A percentile compares a stretch with the other conserved stretches of the same genome.
phyloP scores from a whole-genome alignment of 163 green algal species.

The Chlorella variabilis region DNA sequence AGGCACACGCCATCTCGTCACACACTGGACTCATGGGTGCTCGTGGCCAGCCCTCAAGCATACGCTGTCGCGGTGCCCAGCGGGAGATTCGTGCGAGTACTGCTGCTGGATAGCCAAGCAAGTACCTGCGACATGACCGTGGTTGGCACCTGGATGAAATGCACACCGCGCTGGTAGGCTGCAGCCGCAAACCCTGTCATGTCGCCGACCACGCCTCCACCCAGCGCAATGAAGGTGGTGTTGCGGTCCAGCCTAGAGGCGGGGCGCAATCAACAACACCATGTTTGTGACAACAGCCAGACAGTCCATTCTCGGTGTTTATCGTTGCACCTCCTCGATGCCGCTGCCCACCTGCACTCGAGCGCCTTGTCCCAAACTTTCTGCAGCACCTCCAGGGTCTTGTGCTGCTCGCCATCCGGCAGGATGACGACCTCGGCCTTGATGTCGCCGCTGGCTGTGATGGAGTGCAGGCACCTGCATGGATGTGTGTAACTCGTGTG shows the following conservation, averaged over 20 bases:
- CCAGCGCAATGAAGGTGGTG: conserved; percentile 95
- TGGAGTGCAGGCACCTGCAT: conserved; percentile 43
- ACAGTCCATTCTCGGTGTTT: not conserved
- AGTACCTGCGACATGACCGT: conserved; percentile 88
- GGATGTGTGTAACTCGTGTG: too few relatives aligned
- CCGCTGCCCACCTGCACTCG: conserved; percentile 52
- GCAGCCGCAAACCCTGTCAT: conserved; percentile 98
- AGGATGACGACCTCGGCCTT: conserved; percentile 87
- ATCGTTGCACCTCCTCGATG: too few relatives aligned
- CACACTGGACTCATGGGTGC: too few relatives aligned
- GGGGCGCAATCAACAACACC: not conserved
- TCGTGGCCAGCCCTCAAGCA: too few relatives aligned
- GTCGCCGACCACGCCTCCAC: conserved; percentile 97
- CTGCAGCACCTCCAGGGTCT: conserved; percentile 88
- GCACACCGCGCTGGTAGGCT: conserved; percentile 95
- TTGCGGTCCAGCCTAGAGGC: conserved; percentile 40
- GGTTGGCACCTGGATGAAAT: conserved; percentile 97
- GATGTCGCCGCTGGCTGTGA: conserved; percentile 59
- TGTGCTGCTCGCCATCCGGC: conserved; percentile 96
- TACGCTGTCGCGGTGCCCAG: too few relatives aligned
- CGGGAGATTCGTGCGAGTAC: too few relatives aligned
- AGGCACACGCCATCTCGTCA: too few relatives aligned
- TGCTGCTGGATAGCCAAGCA: too few relatives aligned
- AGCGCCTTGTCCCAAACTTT: conserved; percentile 86
- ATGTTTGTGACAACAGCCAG: too few relatives aligned